phyloP scores from a whole-genome alignment of 1,284 basidiomycete species.

The Chalciporus sp. region DNA sequence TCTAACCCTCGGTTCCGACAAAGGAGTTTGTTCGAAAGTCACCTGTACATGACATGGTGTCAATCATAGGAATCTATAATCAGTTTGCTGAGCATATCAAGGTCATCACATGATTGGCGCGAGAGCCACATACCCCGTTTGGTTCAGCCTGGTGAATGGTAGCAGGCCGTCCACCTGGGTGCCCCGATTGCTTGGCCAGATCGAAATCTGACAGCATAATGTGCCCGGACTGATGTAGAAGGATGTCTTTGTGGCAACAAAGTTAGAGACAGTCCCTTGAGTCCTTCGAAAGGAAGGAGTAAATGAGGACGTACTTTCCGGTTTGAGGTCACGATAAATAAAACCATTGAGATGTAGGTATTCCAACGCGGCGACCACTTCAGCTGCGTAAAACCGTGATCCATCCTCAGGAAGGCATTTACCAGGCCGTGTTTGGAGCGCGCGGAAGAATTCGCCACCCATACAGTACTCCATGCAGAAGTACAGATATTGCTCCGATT shows the following conservation, averaged over 20 bases:
- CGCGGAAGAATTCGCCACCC: conserved; percentile 99
- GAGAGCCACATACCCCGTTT: conserved; percentile 70
- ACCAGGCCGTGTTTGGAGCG: conserved; percentile 91
- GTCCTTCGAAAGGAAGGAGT: conserved; percentile 1
- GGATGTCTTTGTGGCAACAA: conserved; percentile 69
- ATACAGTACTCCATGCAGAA: conserved; percentile 99
- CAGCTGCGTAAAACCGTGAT: conserved; percentile 97
- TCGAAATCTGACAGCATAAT: conserved; percentile 99
- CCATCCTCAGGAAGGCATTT: conserved; percentile 96
- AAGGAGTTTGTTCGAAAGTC: conserved; percentile 99
- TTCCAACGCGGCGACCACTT: conserved; percentile 97
- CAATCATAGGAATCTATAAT: conserved; percentile 81
- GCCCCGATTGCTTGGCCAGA: conserved; percentile 92
- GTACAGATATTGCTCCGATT: conserved; percentile 95
- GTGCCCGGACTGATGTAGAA: conserved; percentile 98
- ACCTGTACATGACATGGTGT: conserved; percentile 96
- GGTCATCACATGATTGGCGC: conserved; percentile 9
- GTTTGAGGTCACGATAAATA: conserved; percentile 99
- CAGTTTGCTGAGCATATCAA: conserved; percentile 18
- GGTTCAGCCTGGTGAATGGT: conserved; percentile 86
- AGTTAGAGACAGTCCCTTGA: conserved; percentile 14
- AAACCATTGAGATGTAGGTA: conserved; percentile 99
- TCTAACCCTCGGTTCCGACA: conserved; percentile 93
- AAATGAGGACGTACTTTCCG: conserved; percentile 80
- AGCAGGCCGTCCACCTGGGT: conserved; percentile 86